These are phyloP conservation scores for Pseudogymnoascus sp. DNA, from an alignment of 2,329 filamentous ascomycete genomes.

Conservation along the genomic window DNA sequence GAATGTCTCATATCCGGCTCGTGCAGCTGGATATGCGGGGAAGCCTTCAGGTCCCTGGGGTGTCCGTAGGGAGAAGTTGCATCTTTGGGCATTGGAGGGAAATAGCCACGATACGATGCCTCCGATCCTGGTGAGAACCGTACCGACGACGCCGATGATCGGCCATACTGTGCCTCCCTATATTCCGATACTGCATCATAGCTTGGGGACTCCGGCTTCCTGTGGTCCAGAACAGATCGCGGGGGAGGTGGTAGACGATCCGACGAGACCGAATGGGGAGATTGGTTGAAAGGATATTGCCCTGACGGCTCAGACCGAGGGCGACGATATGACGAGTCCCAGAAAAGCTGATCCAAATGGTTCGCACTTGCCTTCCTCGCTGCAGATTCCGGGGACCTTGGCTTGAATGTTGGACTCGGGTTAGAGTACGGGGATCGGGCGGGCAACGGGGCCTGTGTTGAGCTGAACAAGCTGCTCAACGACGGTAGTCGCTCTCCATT, in stretches of 20 bases:
- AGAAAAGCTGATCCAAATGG: conserved; percentile 20
- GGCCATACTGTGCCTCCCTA: conserved; percentile 15
- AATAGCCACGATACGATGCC: conserved; percentile 18
- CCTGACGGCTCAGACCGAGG: conserved; percentile 15
- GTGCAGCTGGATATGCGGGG: conserved; percentile 15
- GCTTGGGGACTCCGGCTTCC: conserved; percentile 24
- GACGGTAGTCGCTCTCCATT: conserved; percentile 26
- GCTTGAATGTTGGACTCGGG: conserved; percentile 24
- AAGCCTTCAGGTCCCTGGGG: conserved; percentile 11
- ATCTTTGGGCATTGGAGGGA: conserved; percentile 18
- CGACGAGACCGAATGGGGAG: conserved; percentile 9
- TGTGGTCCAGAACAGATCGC: conserved; percentile 12
- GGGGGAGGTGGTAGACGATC: conserved; percentile 21
- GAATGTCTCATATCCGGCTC: conserved; percentile 19
- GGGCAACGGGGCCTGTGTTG: conserved; percentile 13
- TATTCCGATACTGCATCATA: conserved; percentile 19
- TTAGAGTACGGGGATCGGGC: conserved; percentile 25
- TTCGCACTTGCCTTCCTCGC: conserved; percentile 21
- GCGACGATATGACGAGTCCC: conserved; percentile 21
- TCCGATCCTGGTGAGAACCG: conserved; percentile 25
- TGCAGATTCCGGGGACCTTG: conserved; percentile 21
- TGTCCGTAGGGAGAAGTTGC: conserved; percentile 25
- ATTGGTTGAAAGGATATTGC: conserved; percentile 13
- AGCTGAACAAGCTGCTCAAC: conserved; percentile 27
- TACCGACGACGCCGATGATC: conserved; percentile 15